Evolutionary conservation across 2,329 filamentous ascomycete species (phyloP), one percentile per base, ranked within the genome.

Genomic region (Nothophoma quercina): DNA sequence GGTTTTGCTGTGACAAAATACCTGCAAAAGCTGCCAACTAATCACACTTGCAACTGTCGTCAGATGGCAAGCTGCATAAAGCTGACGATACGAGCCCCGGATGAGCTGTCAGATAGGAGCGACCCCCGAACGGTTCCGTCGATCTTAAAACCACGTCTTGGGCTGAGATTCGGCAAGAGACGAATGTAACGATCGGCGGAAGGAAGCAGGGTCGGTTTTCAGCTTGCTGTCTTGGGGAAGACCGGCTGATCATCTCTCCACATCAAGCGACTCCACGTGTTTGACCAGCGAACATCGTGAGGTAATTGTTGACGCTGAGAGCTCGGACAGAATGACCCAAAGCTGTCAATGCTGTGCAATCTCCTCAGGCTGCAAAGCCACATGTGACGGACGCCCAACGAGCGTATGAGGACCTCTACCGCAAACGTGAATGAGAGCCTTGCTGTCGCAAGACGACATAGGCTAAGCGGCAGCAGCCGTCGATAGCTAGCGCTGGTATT

Each of bases 181-280:
- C 21, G 40, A 38, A 51, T 51, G 41, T 34, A 18, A 47, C 49
- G 58, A 56, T 64, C 51, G 60, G 42, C 56, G 43, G 51, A 56
- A 54, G 44, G 51, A 53, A 53, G 41, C 39, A n/a, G 41, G 45
- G 45, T 39, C 51, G 54, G 32, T 41, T 35, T 30, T 48, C 29
- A 50, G 30, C 34, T 54, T 44, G 32, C 47, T 57, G 34, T 47
- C 40, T 44, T 42, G 49, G 58, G 58, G 44, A 64, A 53, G 36
- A 57, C 60, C 59, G 61, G 61, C 54, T 53, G 56, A 58, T 61
- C 56, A 28, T 44, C 54, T 53, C 57, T 51, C 55, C 59, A 58
- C 59, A 51, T 47, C 28, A n/a, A 36, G 35, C 18, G 54, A 43
- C 57, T 56, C 61, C 57, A 63, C 59, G 56, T 61, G 63, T 60